These are phyloP conservation scores for Friedmanniomyces simplex DNA, from an alignment of 495 filamentous ascomycete genomes.

Conservation along the genomic window DNA sequence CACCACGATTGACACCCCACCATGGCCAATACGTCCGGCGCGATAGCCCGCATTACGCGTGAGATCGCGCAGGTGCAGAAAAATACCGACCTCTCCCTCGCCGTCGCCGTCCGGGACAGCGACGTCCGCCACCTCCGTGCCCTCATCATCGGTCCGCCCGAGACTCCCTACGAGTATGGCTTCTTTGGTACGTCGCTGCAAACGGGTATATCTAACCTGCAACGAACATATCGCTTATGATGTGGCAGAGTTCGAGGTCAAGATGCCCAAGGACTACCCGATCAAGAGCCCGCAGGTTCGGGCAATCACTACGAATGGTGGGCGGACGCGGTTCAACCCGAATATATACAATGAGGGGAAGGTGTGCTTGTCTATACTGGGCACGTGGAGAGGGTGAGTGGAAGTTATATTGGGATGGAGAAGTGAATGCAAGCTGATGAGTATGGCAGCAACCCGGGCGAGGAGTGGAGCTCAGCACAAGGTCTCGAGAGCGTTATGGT, in stretches of 20 bases:
- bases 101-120: constrained; percentile 72
- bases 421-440: neutral
- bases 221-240: constrained; percentile 12
- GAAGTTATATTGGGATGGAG: neutral
- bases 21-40: constrained; percentile 42
- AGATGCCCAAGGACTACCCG: constrained; percentile 63
- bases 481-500: constrained; percentile 88
- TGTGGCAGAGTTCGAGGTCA: constrained; percentile 11
- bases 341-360: constrained; percentile 90
- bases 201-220: neutral
- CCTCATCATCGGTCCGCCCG: constrained; percentile 83
- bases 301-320: constrained; percentile 75
- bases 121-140: constrained; percentile 85
- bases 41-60: constrained; percentile 35
- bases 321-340: constrained; percentile 83
- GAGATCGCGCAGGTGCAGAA: constrained; percentile 77
- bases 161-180: constrained; percentile 92
- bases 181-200: constrained; percentile 57
- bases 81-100: constrained; percentile 70
- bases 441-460: constrained; percentile 48
- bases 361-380: constrained; percentile 74
- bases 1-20: constrained; percentile 78
- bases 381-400: constrained; percentile 70
- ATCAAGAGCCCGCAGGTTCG: constrained; percentile 66
- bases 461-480: constrained; percentile 94